Evolutionary conservation across 306 rosid genomes (phyloP).

Genomic region (Trifolium dubium): DNA sequence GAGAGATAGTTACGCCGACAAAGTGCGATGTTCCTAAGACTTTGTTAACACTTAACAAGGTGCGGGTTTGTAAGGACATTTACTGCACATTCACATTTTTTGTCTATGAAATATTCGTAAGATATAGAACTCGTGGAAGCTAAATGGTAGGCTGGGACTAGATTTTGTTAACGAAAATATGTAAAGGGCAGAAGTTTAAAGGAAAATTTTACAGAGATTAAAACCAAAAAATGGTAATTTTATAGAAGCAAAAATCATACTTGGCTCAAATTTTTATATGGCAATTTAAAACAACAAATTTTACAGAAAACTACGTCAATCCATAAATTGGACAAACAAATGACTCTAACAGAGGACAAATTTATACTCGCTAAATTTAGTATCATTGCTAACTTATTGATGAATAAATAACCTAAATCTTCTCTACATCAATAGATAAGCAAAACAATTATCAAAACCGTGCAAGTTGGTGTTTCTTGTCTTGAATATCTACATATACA

Average conservation of each 20-base stretch:
- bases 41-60: too few relatives aligned
- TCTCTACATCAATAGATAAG: conserved; percentile 45
- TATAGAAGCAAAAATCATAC: not conserved
- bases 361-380: conserved; percentile 33
- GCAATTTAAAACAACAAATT: not conserved
- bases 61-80: too few relatives aligned
- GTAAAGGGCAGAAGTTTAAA: not conserved
- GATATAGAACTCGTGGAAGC: too few relatives aligned
- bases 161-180: too few relatives aligned
- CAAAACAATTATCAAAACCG: conserved; percentile 39
- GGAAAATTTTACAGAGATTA: too few relatives aligned
- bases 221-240: not conserved
- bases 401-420: conserved; percentile 40
- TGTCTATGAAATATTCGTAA: too few relatives aligned
- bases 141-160: not conserved
- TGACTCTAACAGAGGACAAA: conserved; percentile 17
- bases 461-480: conserved; percentile 47
- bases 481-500: conserved; percentile 51
- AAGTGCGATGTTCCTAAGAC: too few relatives aligned
- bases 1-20: too few relatives aligned
- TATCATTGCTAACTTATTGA: conserved; percentile 41
- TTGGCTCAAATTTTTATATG: not conserved
- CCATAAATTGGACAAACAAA: conserved; percentile 28
- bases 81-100: too few relatives aligned
- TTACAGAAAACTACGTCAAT: conserved; percentile 1